Base-by-base conservation (phyloP, 2,329 filamentous ascomycete genomes). In the Cercospora citrullina region DNA sequence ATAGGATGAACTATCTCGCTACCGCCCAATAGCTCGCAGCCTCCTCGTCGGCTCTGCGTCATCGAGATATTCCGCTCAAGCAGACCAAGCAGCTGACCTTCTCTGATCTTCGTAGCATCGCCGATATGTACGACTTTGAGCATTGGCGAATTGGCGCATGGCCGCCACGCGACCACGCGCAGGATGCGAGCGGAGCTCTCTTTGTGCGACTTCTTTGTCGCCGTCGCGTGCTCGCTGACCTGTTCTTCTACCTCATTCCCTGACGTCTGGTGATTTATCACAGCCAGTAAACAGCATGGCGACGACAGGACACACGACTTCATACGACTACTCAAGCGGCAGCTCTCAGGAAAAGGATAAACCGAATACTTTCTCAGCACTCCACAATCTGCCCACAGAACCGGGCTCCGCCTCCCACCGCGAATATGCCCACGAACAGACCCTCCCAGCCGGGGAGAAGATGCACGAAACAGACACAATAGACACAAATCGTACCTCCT, bases 391-490 rank as follows among this genome's bases (percentile, higher is more conserved):
- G 1, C 39, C 61, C 21, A 61, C 57, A 23, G 26, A 60, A 3
- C 33, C 55, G 1, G 61, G 55, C 30, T 42, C 55, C 16, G 57
- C 48, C 39, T 53, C 61, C 3, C 61, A 68, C 14, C 66, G 36
- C 21, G 66, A 68, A 42, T 23, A 68, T 31, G 60, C 61, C 18
- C 61, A 68, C 36, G 55, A 68, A 12, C 51, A 64, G n/a, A 61
- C 61, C 8, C 62, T 68, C 3, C 66, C 66, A n/a, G 21, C 39
- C 9, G 66, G 66, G 42, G 60, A 68, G 61, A 67, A 51, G 48
- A 59, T 61, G 26, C 61, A 60, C 21, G 42, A 61, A 9, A 42
- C 39, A 9, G 57, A 45, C 30, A 68, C 39, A 12, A 55, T 64
- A n/a, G 61, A 68, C 55, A 23, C 60, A 8, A 51, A 65, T 21